Percentiles rank a stretch among this genome's conserved stretches.
Evolutionary conservation across 805 yeast genomes (phyloP).

Genomic region (Schizosaccharomyces osmophilus): DNA sequence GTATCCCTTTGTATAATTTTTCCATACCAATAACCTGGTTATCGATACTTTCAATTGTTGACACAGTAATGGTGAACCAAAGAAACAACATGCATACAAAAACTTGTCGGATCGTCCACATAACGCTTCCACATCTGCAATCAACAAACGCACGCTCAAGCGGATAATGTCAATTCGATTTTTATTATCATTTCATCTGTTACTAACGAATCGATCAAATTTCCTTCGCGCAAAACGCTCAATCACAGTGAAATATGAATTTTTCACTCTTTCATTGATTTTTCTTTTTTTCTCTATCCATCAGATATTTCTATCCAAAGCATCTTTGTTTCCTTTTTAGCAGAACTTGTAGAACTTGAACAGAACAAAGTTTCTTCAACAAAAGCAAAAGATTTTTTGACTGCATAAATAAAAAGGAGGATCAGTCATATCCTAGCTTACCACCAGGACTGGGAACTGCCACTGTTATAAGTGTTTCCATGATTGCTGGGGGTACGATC

Average conservation of each 20-base stretch:
- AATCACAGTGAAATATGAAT: neutral
- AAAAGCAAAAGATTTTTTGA: neutral
- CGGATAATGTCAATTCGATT: too few species aligned
- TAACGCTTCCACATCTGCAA: conserved; percentile 11
- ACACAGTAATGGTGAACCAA: neutral
- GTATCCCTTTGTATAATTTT: neutral
- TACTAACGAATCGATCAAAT: neutral
- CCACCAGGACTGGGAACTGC: neutral
- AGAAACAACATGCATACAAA: neutral
- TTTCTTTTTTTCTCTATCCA: too few species aligned
- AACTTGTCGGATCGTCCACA: neutral
- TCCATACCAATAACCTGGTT: neutral
- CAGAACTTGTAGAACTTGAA: neutral
- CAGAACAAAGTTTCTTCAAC: neutral
- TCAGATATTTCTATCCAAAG: too few species aligned
- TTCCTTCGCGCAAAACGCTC: neutral
- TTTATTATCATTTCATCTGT: too few species aligned
- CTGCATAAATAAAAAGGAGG: neutral
- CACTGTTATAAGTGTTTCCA: neutral
- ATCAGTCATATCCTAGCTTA: neutral
- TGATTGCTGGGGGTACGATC: neutral
- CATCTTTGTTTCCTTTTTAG: too few species aligned
- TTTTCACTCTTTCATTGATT: too few species aligned
- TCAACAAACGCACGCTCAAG: conserved; percentile 20
- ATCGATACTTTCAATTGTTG: neutral